Evolutionary conservation across 164 flowering plant genomes (phyloP), one percentile per base, ranked within the genome.

Genomic region (Paratinospora sagittata): DNA sequence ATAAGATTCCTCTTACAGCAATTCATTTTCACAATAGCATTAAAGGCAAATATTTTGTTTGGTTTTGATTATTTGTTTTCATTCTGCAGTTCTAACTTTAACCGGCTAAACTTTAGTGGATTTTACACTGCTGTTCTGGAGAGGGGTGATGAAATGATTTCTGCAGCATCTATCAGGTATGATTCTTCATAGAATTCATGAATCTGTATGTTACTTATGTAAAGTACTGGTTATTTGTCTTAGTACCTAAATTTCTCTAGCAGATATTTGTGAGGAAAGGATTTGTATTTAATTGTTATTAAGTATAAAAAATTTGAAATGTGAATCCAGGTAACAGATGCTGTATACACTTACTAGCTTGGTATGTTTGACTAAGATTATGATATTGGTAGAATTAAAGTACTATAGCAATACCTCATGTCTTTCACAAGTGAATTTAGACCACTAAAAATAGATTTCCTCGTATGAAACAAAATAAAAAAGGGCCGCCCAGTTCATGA

Each of bases 91-190:
- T 91, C 98, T 77, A 96, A 96, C 81, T 89, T 96, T 74, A 87
- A 79, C 71, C 77, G 99, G 78, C 78, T 96, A 63, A 86, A 89
- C 66, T 96, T 80, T 68, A 73, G 87, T 82, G 93, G 98, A 70
- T 96, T 93, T 75, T 89, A 86, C 71, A 86, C 98, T 70, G 85
- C 76, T 66, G 78, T 93, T 72, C 75, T 96, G 82, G 98, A 96
- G 84, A 92, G 80, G 73, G 96, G 91, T 72, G 99, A 96, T 82
- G 99, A 96, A 79, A 85, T 96, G 30, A 83, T 93, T 52, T 85
- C 88, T 37, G 97, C 90, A 19, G 99, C 99, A 71, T 90, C 97
- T 66, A 82, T 96, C 86, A 91, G 99, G 99, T 43, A 27, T n/a
- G 24, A 8, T 19, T 55, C 61, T 23, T 55, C 47, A 65, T 63